A percentile compares a stretch with the other conserved stretches of the same genome.
phyloP scores from a whole-genome alignment of 2,329 filamentous ascomycete genomes.

The Nakataea oryzae region DNA sequence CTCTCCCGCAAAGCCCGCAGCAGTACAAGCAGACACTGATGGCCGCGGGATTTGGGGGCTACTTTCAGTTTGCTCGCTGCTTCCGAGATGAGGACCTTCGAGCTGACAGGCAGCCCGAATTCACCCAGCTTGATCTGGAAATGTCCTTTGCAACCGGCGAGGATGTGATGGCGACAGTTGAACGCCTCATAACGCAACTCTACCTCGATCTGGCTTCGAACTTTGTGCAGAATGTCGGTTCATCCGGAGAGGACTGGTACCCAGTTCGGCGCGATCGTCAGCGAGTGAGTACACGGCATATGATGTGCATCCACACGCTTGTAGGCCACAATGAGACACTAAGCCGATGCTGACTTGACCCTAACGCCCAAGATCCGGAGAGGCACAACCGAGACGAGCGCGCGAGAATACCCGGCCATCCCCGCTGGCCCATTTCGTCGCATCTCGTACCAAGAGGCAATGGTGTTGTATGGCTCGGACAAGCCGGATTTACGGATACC shows the following conservation, averaged over 20 bases:
- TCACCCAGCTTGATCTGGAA: conserved; percentile 92
- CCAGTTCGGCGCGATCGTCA: conserved; percentile 5
- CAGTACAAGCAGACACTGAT: conserved; percentile 98
- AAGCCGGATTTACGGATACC: conserved; percentile 82
- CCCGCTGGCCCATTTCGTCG: conserved; percentile 34
- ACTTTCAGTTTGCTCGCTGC: conserved; percentile 89
- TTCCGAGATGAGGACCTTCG: conserved; percentile 92
- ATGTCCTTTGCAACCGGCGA: conserved; percentile 73
- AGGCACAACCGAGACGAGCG: background rate
- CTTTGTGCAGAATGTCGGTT: background rate
- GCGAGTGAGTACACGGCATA: background rate
- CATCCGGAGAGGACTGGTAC: conserved; percentile 8
- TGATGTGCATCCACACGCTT: background rate
- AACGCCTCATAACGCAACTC: conserved; percentile 41
- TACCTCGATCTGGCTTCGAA: conserved; percentile 22
- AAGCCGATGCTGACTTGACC: background rate
- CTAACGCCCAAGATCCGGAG: background rate
- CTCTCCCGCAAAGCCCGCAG: conserved; percentile 89
- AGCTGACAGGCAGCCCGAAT: conserved; percentile 90
- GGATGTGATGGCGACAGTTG: conserved; percentile 52
- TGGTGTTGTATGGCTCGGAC: conserved; percentile 74
- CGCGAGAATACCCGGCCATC: conserved; percentile 14
- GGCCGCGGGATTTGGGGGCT: conserved; percentile 72
- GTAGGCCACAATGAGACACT: background rate
- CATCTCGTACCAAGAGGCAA: conserved; percentile 66